These are phyloP conservation scores for Leptomonas seymouri DNA, from an alignment of 208 protist genomes.

Conservation along the genomic window DNA sequence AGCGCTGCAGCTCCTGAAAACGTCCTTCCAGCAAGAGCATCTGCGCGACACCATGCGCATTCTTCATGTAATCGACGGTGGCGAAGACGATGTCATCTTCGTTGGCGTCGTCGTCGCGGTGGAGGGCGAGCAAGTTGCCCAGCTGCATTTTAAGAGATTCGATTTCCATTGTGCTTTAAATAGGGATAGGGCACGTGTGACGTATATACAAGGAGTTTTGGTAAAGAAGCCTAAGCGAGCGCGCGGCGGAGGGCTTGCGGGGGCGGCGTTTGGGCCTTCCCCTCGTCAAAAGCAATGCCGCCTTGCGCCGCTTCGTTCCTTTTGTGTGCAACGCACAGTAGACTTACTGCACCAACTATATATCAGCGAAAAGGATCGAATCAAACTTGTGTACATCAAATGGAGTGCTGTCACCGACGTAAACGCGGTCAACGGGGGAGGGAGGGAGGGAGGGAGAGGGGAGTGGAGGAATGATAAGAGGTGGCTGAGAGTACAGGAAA, in stretches of 20 bases:
- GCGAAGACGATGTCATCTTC: constrained; percentile 75
- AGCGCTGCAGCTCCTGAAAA: constrained; percentile 71
- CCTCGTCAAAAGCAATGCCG: too few relatives aligned
- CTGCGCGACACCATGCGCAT: constrained; percentile 55
- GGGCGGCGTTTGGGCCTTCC: too few relatives aligned
- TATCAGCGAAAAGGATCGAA: too few relatives aligned
- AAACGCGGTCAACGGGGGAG: neutral
- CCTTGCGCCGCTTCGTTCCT: too few relatives aligned
- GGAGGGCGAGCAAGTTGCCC: constrained; percentile 44
- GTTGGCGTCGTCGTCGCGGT: constrained; percentile 61
- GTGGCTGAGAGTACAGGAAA: too few relatives aligned
- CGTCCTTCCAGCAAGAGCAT: constrained; percentile 67
- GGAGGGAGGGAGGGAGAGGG: neutral
- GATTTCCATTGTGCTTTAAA: constrained; percentile 59
- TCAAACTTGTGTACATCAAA: too few relatives aligned
- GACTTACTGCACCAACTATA: too few relatives aligned
- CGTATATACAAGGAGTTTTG: too few relatives aligned
- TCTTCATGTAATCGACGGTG: constrained; percentile 61
- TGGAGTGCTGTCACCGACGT: neutral
- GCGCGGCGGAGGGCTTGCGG: too few relatives aligned
- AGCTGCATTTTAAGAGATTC: constrained; percentile 49
- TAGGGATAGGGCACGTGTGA: too few relatives aligned
- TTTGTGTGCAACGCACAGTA: too few relatives aligned
- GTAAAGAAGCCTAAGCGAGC: too few relatives aligned
- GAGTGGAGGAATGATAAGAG: neutral